These are phyloP conservation scores for Cercospora beticola DNA, from an alignment of 2,329 filamentous ascomycete genomes.

Conservation along the genomic window DNA sequence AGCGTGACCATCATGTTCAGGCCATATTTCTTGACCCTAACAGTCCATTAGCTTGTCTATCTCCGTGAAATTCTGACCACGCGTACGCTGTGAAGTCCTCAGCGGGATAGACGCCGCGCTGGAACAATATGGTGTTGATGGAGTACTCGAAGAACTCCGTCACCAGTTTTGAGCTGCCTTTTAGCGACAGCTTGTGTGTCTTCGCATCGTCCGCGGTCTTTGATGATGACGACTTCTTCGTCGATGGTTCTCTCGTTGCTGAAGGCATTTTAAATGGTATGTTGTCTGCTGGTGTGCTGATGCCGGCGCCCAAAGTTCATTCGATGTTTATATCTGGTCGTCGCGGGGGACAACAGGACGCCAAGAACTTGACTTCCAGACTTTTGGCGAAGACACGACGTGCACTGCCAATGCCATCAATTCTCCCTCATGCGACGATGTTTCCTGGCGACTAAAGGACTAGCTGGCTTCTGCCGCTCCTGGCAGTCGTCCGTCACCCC, in stretches of 20 bases:
- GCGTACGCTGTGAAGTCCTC: conserved; percentile 91
- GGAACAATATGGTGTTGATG: conserved; percentile 96
- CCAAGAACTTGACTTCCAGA: conserved; percentile 10
- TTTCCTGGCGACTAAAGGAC: conserved; percentile 36
- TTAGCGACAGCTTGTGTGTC: conserved; percentile 89
- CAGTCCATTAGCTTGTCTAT: conserved; percentile 6
- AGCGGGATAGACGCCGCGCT: conserved; percentile 79
- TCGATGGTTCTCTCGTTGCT: conserved; percentile 18
- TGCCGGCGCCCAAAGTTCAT: conserved; percentile 1
- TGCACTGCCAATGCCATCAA: neutral
- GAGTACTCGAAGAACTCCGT: conserved; percentile 99
- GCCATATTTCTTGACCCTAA: conserved; percentile 94
- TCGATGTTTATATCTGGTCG: conserved; percentile 11
- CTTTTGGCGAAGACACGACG: conserved; percentile 3
- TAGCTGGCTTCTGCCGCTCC: conserved; percentile 23
- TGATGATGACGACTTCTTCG: conserved; percentile 21
- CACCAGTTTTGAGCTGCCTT: conserved; percentile 55
- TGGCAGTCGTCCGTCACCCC: conserved; percentile 11
- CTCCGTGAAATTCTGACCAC: neutral
- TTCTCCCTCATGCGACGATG: conserved; percentile 51
- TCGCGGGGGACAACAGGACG: conserved; percentile 14
- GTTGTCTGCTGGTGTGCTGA: conserved; percentile 1
- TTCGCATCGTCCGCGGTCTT: conserved; percentile 67
- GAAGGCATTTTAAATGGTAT: conserved; percentile 21
- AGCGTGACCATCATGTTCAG: conserved; percentile 96